Percentiles rank a stretch among this genome's conserved stretches.
phyloP scores from a whole-genome alignment of 2,329 filamentous ascomycete genomes.

The Truncatella angustata region DNA sequence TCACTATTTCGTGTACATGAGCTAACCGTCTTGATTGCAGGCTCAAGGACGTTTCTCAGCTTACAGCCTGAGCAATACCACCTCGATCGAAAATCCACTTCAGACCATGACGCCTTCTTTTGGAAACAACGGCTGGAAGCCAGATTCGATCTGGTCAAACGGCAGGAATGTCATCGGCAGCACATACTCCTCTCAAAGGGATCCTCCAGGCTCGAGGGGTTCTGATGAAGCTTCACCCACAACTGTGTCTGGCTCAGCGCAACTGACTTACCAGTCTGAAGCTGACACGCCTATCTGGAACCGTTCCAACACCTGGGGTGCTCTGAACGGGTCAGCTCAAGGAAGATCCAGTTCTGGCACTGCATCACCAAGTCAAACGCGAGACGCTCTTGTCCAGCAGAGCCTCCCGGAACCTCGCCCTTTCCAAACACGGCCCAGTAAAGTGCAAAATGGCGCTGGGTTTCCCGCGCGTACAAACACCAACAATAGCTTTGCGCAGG shows the following conservation, averaged over 20 bases:
- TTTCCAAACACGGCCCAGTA: slow-evolving; percentile 44
- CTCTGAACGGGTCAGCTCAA: slow-evolving; percentile 40
- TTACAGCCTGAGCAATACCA: background rate
- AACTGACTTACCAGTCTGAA: slow-evolving; percentile 67
- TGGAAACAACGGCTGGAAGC: background rate
- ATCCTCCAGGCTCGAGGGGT: slow-evolving; percentile 48
- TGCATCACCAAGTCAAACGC: slow-evolving; percentile 57
- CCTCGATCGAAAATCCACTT: slow-evolving; percentile 4
- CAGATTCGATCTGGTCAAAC: slow-evolving; percentile 8
- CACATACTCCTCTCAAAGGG: slow-evolving; percentile 26
- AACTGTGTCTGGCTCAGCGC: slow-evolving; percentile 66
- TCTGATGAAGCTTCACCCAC: slow-evolving; percentile 41
- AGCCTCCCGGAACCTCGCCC: slow-evolving; percentile 42
- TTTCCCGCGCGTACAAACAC: slow-evolving; percentile 32
- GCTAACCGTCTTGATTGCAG: slow-evolving; percentile 7
- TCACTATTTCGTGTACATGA: background rate
- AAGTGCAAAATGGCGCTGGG: slow-evolving; percentile 36
- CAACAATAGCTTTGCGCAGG: slow-evolving; percentile 1
- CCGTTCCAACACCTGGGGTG: slow-evolving; percentile 55
- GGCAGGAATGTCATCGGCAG: slow-evolving; percentile 9
- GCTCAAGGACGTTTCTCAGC: background rate
- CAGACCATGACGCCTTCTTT: slow-evolving; percentile 6
- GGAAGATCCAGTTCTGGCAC: slow-evolving; percentile 46
- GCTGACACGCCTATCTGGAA: slow-evolving; percentile 46
- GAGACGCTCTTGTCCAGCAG: slow-evolving; percentile 44